Evolutionary conservation across 2,329 filamentous ascomycete species (phyloP).

Genomic region (Aspergillus fructus): DNA sequence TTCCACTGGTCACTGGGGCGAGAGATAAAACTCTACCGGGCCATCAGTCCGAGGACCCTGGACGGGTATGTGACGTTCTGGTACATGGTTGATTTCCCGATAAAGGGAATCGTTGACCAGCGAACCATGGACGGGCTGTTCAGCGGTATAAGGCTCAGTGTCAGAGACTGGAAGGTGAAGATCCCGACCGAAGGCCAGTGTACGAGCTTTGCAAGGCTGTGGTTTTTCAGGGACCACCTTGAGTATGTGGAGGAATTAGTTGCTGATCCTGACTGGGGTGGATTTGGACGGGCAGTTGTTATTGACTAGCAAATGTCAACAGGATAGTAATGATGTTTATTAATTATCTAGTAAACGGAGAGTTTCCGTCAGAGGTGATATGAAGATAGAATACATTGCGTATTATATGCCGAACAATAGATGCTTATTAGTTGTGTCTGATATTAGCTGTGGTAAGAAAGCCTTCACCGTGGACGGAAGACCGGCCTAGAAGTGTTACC

Average conservation of each 20-base stretch:
- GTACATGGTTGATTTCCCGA: neutral
- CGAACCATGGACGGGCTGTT: neutral
- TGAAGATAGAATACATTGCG: too few relatives aligned
- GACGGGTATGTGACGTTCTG: neutral
- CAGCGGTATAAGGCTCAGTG: neutral
- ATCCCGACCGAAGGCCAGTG: neutral
- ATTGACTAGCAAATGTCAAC: too few relatives aligned
- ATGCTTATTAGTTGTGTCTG: too few relatives aligned
- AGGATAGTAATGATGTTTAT: too few relatives aligned
- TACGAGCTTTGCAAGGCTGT: neutral
- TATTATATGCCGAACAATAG: too few relatives aligned
- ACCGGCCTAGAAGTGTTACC: too few relatives aligned
- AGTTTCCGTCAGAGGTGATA: too few relatives aligned
- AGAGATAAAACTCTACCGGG: neutral
- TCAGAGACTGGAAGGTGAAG: neutral
- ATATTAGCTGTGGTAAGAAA: too few relatives aligned
- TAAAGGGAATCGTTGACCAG: neutral
- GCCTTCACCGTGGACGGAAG: too few relatives aligned
- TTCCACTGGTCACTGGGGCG: neutral
- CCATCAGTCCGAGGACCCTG: neutral
- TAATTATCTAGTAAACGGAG: too few relatives aligned
- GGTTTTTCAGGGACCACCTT: neutral
- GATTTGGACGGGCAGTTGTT: too few relatives aligned
- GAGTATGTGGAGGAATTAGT: neutral
- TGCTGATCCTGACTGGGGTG: too few relatives aligned